phyloP scores from a whole-genome alignment of 257 asterid genomes.

The Oldenlandia corymbosa region DNA sequence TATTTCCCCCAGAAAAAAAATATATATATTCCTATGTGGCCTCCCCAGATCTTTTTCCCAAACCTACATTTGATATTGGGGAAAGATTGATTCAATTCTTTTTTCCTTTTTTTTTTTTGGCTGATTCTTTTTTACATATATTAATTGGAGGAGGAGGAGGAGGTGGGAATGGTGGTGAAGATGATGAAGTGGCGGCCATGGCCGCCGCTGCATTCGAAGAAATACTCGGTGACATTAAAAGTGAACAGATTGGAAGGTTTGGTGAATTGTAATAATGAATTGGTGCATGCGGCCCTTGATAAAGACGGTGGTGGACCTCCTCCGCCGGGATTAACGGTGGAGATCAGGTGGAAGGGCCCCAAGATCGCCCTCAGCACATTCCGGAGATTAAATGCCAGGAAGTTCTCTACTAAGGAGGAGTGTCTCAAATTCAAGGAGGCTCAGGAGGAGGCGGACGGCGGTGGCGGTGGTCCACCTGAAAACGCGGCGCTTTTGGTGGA shows the following conservation, averaged over 20 bases:
- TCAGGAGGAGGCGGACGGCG: neutral
- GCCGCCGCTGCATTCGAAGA: constrained; percentile 76
- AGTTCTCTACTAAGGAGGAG: constrained; percentile 65
- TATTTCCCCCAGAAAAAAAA: neutral
- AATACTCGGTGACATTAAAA: constrained; percentile 52
- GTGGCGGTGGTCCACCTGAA: constrained; percentile 5
- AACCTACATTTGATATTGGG: neutral
- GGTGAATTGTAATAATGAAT: constrained; percentile 22
- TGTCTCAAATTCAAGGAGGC: constrained; percentile 13
- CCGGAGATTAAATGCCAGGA: constrained; percentile 45
- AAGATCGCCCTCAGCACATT: constrained; percentile 42
- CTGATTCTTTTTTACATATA: no score
- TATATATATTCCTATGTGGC: constrained; percentile 23
- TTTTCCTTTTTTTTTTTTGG: neutral
- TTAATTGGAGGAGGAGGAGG: neutral
- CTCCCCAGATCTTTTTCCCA: constrained; percentile 28
- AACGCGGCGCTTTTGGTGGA: constrained; percentile 53
- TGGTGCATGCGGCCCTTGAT: constrained; percentile 49
- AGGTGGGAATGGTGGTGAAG: constrained; percentile 66
- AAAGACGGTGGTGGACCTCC: constrained; percentile 42
- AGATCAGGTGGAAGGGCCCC: constrained; percentile 58
- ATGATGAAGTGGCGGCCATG: constrained; percentile 97
- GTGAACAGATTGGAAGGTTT: constrained; percentile 54
- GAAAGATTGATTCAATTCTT: neutral
- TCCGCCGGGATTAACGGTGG: constrained; percentile 36